Evolutionary conservation across 352 stramenopile genomes (phyloP).

Genomic region (Pythium periplocum): DNA sequence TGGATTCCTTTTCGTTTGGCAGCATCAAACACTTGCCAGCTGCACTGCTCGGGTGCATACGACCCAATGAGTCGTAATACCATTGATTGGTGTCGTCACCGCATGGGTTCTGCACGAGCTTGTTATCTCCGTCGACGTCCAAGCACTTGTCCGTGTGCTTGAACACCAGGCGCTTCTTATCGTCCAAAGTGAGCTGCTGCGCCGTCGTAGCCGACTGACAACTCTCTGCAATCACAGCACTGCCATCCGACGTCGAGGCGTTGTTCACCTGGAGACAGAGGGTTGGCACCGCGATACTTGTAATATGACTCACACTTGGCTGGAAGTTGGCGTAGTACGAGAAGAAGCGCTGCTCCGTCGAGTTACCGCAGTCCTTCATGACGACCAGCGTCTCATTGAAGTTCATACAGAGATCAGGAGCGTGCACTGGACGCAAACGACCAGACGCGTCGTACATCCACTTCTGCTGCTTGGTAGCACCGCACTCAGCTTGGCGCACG

Average conservation of each 20-base stretch:
- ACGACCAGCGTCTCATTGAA: not conserved
- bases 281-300: not conserved
- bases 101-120: no score
- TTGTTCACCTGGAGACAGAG: not conserved
- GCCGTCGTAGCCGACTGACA: no score
- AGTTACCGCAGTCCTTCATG: not conserved
- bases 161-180: no score
- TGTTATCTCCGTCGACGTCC: no score
- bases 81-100: not conserved
- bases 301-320: not conserved
- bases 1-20: not conserved
- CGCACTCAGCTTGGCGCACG: not conserved
- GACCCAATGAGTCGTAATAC: constrained; percentile 5
- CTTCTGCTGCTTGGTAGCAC: not conserved
- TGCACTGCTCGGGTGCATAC: not conserved
- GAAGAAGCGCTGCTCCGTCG: constrained; percentile 7
- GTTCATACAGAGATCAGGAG: not conserved
- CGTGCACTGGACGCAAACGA: not conserved
- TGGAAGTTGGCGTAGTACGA: constrained; percentile 7
- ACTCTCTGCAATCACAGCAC: no score
- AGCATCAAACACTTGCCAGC: not conserved
- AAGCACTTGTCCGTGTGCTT: no score
- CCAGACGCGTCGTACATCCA: not conserved
- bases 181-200: no score
- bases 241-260: no score